These are phyloP conservation scores for Setaria italica DNA, from an alignment of 202 grass and related monocot species.

Conservation along the genomic window DNA sequence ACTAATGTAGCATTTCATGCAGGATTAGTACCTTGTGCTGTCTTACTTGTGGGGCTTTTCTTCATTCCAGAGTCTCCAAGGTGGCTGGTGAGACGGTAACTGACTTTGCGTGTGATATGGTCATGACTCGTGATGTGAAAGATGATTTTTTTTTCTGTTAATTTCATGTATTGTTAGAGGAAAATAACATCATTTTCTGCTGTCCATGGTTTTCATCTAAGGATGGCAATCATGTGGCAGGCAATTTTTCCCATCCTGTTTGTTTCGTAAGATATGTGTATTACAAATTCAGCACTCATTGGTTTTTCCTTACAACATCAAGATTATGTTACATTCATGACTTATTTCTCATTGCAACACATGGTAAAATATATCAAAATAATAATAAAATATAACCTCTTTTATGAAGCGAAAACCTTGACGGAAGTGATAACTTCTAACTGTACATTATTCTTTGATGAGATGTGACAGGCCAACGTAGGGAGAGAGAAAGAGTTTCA, in stretches of 20 bases:
- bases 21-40: slow-evolving; percentile 70
- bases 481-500: slow-evolving; percentile 56
- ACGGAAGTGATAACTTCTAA: slow-evolving; percentile 18
- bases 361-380: not conserved
- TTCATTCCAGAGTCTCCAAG: slow-evolving; percentile 89
- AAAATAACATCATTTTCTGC: slow-evolving; percentile 4
- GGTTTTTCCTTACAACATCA: slow-evolving; percentile 26
- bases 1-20: slow-evolving; percentile 34
- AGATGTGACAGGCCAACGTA: slow-evolving; percentile 61
- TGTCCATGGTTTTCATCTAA: not conserved
- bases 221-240: not conserved
- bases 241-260: not conserved
- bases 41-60: slow-evolving; percentile 67
- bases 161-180: slow-evolving; percentile 5
- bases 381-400: slow-evolving; percentile 7
- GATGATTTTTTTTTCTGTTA: not conserved
- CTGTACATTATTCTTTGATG: slow-evolving; percentile 10
- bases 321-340: not conserved
- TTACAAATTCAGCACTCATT: not conserved
- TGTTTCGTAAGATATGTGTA: not conserved
- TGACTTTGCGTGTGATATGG: not conserved
- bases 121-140: not conserved
- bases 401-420: slow-evolving; percentile 16
- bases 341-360: not conserved
- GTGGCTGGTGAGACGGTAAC: slow-evolving; percentile 66